Evolutionary conservation across 2,329 filamentous ascomycete genomes (phyloP).

Genomic region (Phaeophleospora eucalypticola): DNA sequence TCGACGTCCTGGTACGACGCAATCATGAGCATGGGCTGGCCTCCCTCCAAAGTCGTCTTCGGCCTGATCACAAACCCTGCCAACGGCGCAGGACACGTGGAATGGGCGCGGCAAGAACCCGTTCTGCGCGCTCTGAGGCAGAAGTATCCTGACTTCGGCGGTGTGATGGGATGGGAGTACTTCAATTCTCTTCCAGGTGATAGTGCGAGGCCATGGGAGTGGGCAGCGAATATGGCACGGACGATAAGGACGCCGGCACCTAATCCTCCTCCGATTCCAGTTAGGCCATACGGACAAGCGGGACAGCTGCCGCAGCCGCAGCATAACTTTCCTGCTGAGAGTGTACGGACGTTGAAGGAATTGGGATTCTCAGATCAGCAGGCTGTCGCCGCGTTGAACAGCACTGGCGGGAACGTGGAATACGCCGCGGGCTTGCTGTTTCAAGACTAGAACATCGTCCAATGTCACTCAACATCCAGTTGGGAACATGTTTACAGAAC

Average conservation of each 20-base stretch:
- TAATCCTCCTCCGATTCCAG: constrained; percentile 24
- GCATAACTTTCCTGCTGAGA: constrained; percentile 40
- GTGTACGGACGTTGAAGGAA: constrained; percentile 41
- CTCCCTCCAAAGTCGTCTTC: constrained; percentile 67
- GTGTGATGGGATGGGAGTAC: constrained; percentile 94
- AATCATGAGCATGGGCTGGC: constrained; percentile 63
- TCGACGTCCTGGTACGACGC: constrained; percentile 50
- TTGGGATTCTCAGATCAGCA: constrained; percentile 45
- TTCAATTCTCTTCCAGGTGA: constrained; percentile 74
- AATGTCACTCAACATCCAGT: too few relatives aligned
- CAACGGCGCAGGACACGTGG: constrained; percentile 59
- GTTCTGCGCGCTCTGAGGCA: constrained; percentile 56
- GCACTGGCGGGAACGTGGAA: constrained; percentile 48
- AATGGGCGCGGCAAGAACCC: constrained; percentile 52
- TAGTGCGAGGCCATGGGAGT: constrained; percentile 64
- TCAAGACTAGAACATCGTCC: constrained; percentile 38
- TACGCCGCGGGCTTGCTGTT: constrained; percentile 47
- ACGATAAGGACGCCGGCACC: constrained; percentile 35
- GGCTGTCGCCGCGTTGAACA: constrained; percentile 46
- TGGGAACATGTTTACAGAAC: too few relatives aligned
- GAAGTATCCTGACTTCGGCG: constrained; percentile 68
- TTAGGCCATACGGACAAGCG: constrained; percentile 29
- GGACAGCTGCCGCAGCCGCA: constrained; percentile 30
- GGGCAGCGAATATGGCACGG: constrained; percentile 65
- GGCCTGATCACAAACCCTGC: constrained; percentile 75